Evolutionary conservation across 1,284 basidiomycete species (phyloP).

Genomic region (Amylostereum areolatum): DNA sequence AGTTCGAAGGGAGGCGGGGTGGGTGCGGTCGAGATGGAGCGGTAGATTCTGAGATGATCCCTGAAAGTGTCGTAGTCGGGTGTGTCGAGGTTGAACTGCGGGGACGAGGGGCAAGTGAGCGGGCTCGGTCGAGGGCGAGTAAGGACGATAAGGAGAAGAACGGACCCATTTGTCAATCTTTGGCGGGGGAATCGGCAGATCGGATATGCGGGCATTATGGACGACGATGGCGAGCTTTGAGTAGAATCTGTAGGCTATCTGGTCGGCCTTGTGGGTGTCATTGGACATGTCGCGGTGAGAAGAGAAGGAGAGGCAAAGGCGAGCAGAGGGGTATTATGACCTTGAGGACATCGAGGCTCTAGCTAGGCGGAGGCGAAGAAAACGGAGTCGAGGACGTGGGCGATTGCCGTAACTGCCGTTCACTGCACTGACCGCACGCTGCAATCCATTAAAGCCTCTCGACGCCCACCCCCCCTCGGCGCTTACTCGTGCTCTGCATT

Average conservation of each 20-base stretch:
- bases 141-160: conserved; percentile 8
- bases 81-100: conserved; percentile 76
- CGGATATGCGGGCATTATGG: conserved; percentile 59
- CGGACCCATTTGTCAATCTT: conserved; percentile 77
- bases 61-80: conserved; percentile 61
- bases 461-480: too few relatives aligned
- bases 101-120: not conserved
- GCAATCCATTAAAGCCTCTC: too few relatives aligned
- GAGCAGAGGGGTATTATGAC: too few relatives aligned
- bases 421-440: too few relatives aligned
- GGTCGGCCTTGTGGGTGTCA: conserved; percentile 70
- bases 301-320: too few relatives aligned
- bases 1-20: conserved; percentile 48
- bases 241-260: conserved; percentile 76
- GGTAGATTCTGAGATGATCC: conserved; percentile 56
- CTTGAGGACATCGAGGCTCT: too few relatives aligned
- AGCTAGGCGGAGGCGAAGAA: too few relatives aligned
- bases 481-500: too few relatives aligned
- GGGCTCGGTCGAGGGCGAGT: not conserved
- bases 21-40: conserved; percentile 39
- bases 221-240: conserved; percentile 71
- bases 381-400: too few relatives aligned
- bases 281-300: conserved; percentile 15
- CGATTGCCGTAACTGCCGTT: too few relatives aligned
- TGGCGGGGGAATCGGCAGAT: conserved; percentile 32